Base-by-base conservation (phyloP, 106 monocot genomes). In the Triglochin maritima region DNA sequence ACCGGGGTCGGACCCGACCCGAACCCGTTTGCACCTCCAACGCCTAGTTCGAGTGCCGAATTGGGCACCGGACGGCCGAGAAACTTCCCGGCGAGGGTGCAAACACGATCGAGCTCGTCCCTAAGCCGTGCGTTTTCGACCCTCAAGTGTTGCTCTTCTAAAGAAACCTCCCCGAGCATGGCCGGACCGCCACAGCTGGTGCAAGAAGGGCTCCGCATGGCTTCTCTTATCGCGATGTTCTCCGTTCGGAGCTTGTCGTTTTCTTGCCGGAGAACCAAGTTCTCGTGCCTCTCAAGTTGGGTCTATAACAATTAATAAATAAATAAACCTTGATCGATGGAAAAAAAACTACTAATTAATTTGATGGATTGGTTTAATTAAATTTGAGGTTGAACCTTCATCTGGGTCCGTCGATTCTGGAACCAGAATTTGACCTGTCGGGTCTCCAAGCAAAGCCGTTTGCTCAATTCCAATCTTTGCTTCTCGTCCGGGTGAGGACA, bases 371-470 rank as follows among this genome's bases (percentile, higher is more conserved):
- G 42, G 5, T 3, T 59, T 7, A n/a, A 63, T 41, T 42, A 52
- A 12, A 17, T 52, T 9, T 11, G 62, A 17, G 10, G 9, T 41
- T 47, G 6, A 57, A 86, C 94, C 94, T 94, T 94, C 89, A 94
- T 87, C 72, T 94, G 94, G 10, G 94, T 94, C n/a, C 94, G 82
- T 1, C 89, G 67, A 52, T 94, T 94, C 68, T 94, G 94, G 77
- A 94, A 94, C 94, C 94, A 94, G 74, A 89, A 94, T 59, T 94
- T 94, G 61, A 94, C 89, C 72, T 94, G 94, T 4, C 94, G 79
- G 44, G 57, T 69, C 65, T 90, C 94, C 16, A 94, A 67, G 69
- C 62, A 57, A 10, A 94, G 84, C 44, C 94, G 64, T 72, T 69
- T 73, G 85, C 94, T 94, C 14, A 94, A 84, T 65, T 94, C 94